These are phyloP conservation scores for Mucor ambiguus DNA, from an alignment of 371 early-diverging fungal genomes.

Conservation along the genomic window DNA sequence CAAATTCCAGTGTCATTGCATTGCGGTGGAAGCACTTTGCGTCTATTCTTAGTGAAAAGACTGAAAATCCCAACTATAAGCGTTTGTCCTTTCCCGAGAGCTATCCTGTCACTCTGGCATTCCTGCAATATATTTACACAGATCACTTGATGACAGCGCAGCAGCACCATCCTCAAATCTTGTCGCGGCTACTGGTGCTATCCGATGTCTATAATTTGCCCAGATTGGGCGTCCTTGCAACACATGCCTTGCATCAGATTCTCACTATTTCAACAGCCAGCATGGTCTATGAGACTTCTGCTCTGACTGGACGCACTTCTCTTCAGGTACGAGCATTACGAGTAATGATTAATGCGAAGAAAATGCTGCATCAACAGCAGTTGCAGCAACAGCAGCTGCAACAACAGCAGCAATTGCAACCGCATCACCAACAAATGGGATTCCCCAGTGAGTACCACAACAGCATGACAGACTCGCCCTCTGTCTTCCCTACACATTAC, in stretches of 20 bases:
- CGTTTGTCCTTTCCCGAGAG: constrained; percentile 61
- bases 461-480: constrained; percentile 3
- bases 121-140: constrained; percentile 76
- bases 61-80: constrained; percentile 19
- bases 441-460: constrained; percentile 13
- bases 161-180: constrained; percentile 58
- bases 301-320: constrained; percentile 58
- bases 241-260: constrained; percentile 70
- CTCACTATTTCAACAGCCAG: constrained; percentile 71
- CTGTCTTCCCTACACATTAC: constrained; percentile 1
- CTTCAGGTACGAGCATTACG: constrained; percentile 67
- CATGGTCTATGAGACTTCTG: constrained; percentile 68
- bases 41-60: constrained; percentile 36
- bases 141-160: constrained; percentile 73
- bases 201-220: constrained; percentile 67
- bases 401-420: constrained; percentile 32
- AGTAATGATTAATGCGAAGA: constrained; percentile 65
- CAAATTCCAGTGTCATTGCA: constrained; percentile 68
- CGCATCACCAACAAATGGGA: constrained; percentile 20
- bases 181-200: constrained; percentile 66
- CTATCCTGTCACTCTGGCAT: constrained; percentile 65
- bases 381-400: constrained; percentile 44
- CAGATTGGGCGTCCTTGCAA: constrained; percentile 58
- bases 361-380: constrained; percentile 61
- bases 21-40: constrained; percentile 72